Conservation (phyloP, 495 filamentous ascomycete species). For the Penicillium flavigenum region DNA sequence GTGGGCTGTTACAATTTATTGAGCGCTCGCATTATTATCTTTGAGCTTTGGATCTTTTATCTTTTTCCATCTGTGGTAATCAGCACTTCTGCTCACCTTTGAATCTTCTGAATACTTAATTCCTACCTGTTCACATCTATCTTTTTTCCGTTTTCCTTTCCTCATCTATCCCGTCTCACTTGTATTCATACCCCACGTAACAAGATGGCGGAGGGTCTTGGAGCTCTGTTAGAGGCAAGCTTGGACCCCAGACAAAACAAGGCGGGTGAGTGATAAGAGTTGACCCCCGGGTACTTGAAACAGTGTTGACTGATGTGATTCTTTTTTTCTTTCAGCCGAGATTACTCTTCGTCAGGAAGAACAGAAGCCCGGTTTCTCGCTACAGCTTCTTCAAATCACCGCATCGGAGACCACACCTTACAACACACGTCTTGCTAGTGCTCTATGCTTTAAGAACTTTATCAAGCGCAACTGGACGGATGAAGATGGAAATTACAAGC, state of each 20-base stretch:
- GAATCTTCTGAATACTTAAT: constrained; percentile 1
- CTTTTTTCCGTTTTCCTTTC: constrained; percentile 10
- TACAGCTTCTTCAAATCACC: constrained; percentile 83
- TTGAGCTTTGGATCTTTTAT: constrained; percentile 22
- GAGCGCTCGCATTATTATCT: constrained; percentile 26
- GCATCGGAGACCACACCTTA: constrained; percentile 63
- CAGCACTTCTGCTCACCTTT: not conserved
- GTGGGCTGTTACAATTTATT: constrained; percentile 30
- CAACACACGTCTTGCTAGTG: constrained; percentile 83
- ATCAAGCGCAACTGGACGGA: constrained; percentile 90
- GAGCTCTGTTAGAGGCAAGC: constrained; percentile 76
- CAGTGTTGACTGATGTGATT: constrained; percentile 19
- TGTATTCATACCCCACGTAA: constrained; percentile 35
- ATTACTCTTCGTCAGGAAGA: constrained; percentile 69
- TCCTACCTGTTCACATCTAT: not conserved
- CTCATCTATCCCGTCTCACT: constrained; percentile 14
- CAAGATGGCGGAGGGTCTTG: constrained; percentile 74
- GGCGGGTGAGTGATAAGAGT: constrained; percentile 61
- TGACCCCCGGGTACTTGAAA: not conserved
- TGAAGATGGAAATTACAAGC: constrained; percentile 87
- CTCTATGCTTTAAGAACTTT: constrained; percentile 97
- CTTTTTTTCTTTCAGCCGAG: constrained; percentile 62
- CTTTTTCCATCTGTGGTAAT: constrained; percentile 8
- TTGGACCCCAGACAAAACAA: constrained; percentile 82
- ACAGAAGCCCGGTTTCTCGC: constrained; percentile 79